Percentiles rank a stretch among this genome's conserved stretches.
phyloP scores from a whole-genome alignment of 495 filamentous ascomycete species.

The Hypoxylon intermedium region DNA sequence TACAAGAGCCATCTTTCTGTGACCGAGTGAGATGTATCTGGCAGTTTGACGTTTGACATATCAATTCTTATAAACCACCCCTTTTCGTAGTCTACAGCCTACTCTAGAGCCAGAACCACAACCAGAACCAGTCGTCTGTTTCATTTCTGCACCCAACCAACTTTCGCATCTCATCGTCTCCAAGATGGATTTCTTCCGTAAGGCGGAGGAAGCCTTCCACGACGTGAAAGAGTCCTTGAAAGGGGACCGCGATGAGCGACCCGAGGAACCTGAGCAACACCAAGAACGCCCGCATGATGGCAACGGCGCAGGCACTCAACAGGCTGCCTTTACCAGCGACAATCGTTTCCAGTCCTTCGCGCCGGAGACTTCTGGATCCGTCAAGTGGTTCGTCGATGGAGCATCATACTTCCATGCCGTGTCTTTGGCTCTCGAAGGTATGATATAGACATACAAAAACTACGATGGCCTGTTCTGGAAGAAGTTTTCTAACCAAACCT shows the following conservation, averaged over 20 bases:
- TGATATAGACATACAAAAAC: background rate
- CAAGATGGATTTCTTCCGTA: constrained; percentile 45
- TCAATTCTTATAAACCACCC: background rate
- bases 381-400: constrained; percentile 94
- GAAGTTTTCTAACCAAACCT: constrained; percentile 24
- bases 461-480: background rate
- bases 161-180: constrained; percentile 1
- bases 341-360: constrained; percentile 82
- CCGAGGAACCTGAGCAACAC: constrained; percentile 44
- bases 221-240: constrained; percentile 37
- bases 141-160: background rate
- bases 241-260: constrained; percentile 3
- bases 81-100: background rate
- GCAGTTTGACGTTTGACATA: background rate
- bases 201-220: constrained; percentile 47
- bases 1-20: too few species aligned
- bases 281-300: constrained; percentile 48
- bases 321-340: constrained; percentile 56
- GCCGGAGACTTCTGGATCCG: constrained; percentile 85
- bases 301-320: constrained; percentile 42
- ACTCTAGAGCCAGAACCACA: too few species aligned
- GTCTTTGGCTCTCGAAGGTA: constrained; percentile 76
- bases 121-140: background rate
- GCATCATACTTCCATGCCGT: constrained; percentile 93
- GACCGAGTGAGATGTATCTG: constrained; percentile 12